Base-by-base conservation (phyloP, 108 stramenopile species). In the Ochromonas danica region DNA sequence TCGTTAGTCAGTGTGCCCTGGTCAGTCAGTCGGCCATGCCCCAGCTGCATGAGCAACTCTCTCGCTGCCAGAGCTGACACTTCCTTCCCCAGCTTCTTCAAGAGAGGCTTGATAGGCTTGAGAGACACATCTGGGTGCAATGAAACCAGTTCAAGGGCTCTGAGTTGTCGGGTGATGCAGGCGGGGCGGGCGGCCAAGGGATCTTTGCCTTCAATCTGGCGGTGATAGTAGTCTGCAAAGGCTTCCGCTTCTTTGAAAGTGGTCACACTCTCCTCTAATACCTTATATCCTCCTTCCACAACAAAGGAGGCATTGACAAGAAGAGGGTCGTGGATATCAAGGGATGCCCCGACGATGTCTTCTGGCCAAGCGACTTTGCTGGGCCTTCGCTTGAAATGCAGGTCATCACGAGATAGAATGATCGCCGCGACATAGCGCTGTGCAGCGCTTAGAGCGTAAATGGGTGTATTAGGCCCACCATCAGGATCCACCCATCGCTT, bases 361-460 rank as follows among this genome's bases (percentile, higher is more conserved):
- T 57, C 51, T 17, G 51, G 51, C 51, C 51, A 57, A 57, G 51
- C 51, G 51, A 17, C 17, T 6, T 6, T 36, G 3, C 14, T 35
- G 6, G 63, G 63, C 10, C 31, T 28, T 28, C 63, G 63, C 25
- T 67, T 67, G 31, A 67, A 67, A 36, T 67, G 63, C 17, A 67
- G 3, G 25, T 67, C 63, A 36, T 67, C 63, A 36, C 25, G 17
- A 36, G 6, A 67, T 67, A 67, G 31, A 6, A 67, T 3, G 3
- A 28, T 14, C 25, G 63, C 17, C 17, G 35, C 35, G 6, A 25
- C 63, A 28, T 35, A 35, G 17, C 63, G 17, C 31, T 67, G 30
- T 67, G 63, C 17, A 10, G 63, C 63, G 63, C 33, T 35, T 6
- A 28, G 3, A 10, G 35, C 63, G 31, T 36, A 67, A 28, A 67